Evolutionary conservation across 2,329 filamentous ascomycete genomes (phyloP).

Genomic region (Hymenoscyphus salicellus): DNA sequence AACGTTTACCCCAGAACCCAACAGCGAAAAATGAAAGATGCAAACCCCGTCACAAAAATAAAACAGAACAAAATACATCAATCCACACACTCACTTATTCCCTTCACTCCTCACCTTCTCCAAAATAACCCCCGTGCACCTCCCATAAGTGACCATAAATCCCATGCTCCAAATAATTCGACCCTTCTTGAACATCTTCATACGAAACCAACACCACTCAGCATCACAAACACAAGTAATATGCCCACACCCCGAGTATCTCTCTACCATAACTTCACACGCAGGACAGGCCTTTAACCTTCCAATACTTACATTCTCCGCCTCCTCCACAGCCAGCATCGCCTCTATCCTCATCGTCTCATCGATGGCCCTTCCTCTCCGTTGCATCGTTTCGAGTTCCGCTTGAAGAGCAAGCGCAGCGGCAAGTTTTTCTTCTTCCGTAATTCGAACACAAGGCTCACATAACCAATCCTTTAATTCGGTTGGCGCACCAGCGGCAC

Average conservation of each 20-base stretch:
- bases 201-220: constrained; percentile 21
- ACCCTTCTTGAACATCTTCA: background rate
- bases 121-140: constrained; percentile 12
- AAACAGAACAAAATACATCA: background rate
- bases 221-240: constrained; percentile 17
- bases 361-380: too few relatives aligned
- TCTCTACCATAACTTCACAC: constrained; percentile 15
- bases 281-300: constrained; percentile 13
- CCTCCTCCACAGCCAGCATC: background rate
- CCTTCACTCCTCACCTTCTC: background rate
- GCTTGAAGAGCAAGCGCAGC: constrained; percentile 6
- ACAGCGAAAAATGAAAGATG: too few relatives aligned
- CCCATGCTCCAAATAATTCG: background rate
- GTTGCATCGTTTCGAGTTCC: background rate
- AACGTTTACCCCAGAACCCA: too few relatives aligned
- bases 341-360: background rate
- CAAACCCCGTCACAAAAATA: too few relatives aligned
- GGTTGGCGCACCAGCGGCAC: constrained; percentile 18
- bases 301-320: background rate
- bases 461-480: constrained; percentile 5
- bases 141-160: constrained; percentile 17
- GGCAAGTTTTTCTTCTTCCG: constrained; percentile 4
- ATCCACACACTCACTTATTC: background rate
- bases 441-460: too few relatives aligned
- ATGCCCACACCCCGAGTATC: constrained; percentile 17